phyloP scores from a whole-genome alignment of 257 asterid species.

The Jacaranda copaia region DNA sequence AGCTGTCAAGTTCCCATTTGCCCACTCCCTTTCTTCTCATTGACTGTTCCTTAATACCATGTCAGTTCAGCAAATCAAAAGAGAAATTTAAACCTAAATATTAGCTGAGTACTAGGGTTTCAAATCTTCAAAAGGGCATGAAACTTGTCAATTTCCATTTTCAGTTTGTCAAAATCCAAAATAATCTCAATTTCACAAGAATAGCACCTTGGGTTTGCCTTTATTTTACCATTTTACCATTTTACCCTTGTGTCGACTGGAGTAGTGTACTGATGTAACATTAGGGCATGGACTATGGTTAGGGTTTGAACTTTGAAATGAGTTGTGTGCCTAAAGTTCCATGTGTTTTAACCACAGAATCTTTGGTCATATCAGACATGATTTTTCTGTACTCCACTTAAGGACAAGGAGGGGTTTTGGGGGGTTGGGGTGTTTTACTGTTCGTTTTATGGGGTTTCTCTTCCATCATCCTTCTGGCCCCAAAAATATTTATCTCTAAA shows the following conservation, averaged over 20 bases:
- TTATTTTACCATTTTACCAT: conserved; percentile 39
- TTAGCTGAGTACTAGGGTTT: conserved; percentile 58
- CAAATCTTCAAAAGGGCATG: conserved; percentile 40
- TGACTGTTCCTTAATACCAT: conserved; percentile 55
- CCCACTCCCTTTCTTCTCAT: conserved; percentile 34
- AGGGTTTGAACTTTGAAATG: conserved; percentile 48
- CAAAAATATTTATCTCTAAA: conserved; percentile 32
- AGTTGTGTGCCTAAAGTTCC: conserved; percentile 31
- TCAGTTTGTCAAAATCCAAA: conserved; percentile 30
- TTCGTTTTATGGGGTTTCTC: not conserved
- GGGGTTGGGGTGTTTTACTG: not conserved
- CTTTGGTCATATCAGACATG: conserved; percentile 66
- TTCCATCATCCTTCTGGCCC: conserved; percentile 28
- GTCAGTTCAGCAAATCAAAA: conserved; percentile 56
- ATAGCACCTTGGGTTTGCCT: conserved; percentile 27
- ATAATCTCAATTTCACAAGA: conserved; percentile 34
- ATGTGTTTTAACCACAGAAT: conserved; percentile 50
- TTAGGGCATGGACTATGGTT: conserved; percentile 48
- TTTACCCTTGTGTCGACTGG: conserved; percentile 39
- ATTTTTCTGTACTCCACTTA: conserved; percentile 48
- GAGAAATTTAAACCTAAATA: conserved; percentile 44
- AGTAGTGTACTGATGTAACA: conserved; percentile 14
- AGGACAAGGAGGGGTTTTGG: conserved; percentile 43
- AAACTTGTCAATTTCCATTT: conserved; percentile 39
- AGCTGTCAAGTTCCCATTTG: conserved; percentile 62